A percentile compares a stretch with the other conserved stretches of the same genome.
These are phyloP conservation scores for Pythium oligandrum DNA, from an alignment of 352 stramenopile species.

Conservation along the genomic window DNA sequence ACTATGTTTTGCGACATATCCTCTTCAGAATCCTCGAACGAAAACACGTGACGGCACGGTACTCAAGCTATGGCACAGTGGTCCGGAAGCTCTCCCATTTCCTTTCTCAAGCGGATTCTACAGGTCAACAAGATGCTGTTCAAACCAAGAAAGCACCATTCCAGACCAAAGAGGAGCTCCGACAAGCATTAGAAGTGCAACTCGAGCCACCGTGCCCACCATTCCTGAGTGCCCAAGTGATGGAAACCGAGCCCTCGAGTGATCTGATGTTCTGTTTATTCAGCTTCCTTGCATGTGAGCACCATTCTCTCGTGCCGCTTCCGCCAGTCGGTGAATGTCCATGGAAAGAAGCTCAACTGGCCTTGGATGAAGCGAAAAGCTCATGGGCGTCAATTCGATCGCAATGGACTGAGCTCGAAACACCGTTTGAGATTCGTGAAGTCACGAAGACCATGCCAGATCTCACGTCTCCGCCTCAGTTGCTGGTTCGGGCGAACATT, in stretches of 20 bases:
- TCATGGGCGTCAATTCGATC: slow-evolving; percentile 40
- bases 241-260: slow-evolving; percentile 28
- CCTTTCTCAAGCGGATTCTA: no score
- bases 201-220: slow-evolving; percentile 35
- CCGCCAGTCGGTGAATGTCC: slow-evolving; percentile 18
- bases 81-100: no score
- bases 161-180: slow-evolving; percentile 35
- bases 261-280: slow-evolving; percentile 64
- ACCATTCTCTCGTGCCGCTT: slow-evolving; percentile 28
- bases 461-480: slow-evolving; percentile 30
- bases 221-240: slow-evolving; percentile 33
- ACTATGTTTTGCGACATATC: slow-evolving; percentile 54
- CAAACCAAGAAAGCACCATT: slow-evolving; percentile 18
- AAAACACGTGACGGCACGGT: no score
- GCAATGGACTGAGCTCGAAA: slow-evolving; percentile 60
- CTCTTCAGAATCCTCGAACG: slow-evolving; percentile 30
- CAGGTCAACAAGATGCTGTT: no score
- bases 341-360: slow-evolving; percentile 50
- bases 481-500: slow-evolving; percentile 51
- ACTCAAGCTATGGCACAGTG: no score
- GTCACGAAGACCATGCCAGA: slow-evolving; percentile 32
- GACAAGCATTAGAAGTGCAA: slow-evolving; percentile 25
- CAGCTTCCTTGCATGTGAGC: slow-evolving; percentile 51
- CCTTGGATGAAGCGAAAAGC: slow-evolving; percentile 35
- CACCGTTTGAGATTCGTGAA: slow-evolving; percentile 54